Evolutionary conservation across 2,329 filamentous ascomycete species (phyloP).

Genomic region (Colletotrichum navitas): DNA sequence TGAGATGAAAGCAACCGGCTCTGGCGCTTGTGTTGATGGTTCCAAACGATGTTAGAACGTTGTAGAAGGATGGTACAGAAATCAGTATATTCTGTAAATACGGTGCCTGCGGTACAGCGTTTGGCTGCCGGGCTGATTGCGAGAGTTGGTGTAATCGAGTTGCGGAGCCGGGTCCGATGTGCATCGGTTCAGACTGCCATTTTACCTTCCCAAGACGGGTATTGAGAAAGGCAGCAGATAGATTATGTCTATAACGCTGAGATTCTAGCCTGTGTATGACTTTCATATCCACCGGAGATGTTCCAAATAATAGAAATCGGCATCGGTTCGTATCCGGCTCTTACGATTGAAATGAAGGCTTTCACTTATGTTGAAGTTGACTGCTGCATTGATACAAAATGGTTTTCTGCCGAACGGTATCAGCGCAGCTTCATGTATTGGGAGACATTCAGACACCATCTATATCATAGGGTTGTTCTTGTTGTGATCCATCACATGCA

Average conservation of each 20-base stretch:
- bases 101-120: not conserved
- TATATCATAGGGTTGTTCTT: not conserved
- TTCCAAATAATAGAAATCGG: not conserved
- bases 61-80: too few species aligned
- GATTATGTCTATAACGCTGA: not conserved
- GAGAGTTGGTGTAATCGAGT: not conserved
- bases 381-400: not conserved
- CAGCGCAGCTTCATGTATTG: not conserved
- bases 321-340: not conserved
- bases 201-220: not conserved
- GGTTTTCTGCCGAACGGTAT: not conserved
- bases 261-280: not conserved
- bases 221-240: not conserved
- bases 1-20: constrained; percentile 6
- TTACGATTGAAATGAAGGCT: too few species aligned
- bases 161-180: not conserved
- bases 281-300: not conserved
- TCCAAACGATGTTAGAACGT: not conserved
- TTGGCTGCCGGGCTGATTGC: too few species aligned
- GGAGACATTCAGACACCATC: not conserved
- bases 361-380: not conserved
- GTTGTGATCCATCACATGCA: not conserved
- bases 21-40: constrained; percentile 1
- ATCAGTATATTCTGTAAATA: not conserved
- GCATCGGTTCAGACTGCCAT: not conserved